phyloP scores from a whole-genome alignment of 805 yeast species.

The Kodamaea kaohsiungensis region DNA sequence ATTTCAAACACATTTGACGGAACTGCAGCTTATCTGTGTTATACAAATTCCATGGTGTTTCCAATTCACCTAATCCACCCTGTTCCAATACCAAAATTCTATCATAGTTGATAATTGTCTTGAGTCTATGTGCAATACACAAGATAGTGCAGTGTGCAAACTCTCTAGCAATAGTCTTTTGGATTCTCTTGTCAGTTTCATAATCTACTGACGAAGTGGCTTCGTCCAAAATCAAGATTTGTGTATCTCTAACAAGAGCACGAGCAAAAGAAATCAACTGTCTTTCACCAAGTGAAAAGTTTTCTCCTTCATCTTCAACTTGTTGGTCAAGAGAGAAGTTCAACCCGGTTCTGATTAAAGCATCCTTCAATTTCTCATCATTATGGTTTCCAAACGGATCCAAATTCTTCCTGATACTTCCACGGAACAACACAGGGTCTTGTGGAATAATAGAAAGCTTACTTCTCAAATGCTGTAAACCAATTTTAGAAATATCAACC shows the following conservation, averaged over 20 bases:
- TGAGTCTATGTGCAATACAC: conserved; percentile 85
- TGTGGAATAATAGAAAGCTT: conserved; percentile 68
- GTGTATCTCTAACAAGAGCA: conserved; percentile 73
- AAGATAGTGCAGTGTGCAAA: conserved; percentile 72
- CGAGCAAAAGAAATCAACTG: conserved; percentile 80
- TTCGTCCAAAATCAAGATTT: conserved; percentile 79
- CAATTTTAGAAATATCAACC: conserved; percentile 54
- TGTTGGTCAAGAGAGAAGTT: conserved; percentile 45
- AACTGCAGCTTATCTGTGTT: conserved; percentile 49
- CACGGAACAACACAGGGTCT: conserved; percentile 66
- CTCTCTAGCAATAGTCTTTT: conserved; percentile 67
- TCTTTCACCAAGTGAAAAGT: conserved; percentile 74
- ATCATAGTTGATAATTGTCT: conserved; percentile 72
- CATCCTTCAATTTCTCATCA: conserved; percentile 58
- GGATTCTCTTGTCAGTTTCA: conserved; percentile 80
- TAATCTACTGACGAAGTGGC: conserved; percentile 82
- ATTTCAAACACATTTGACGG: conserved; percentile 65
- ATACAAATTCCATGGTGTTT: conserved; percentile 64
- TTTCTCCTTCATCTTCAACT: conserved; percentile 70
- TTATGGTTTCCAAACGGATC: conserved; percentile 58
- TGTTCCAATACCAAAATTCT: conserved; percentile 79
- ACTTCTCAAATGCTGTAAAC: conserved; percentile 55
- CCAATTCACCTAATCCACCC: conserved; percentile 74
- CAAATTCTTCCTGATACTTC: conserved; percentile 55
- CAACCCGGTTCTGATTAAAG: conserved; percentile 57